Conservation (phyloP, 257 asterid species). For the Nicotiana attenuata region DNA sequence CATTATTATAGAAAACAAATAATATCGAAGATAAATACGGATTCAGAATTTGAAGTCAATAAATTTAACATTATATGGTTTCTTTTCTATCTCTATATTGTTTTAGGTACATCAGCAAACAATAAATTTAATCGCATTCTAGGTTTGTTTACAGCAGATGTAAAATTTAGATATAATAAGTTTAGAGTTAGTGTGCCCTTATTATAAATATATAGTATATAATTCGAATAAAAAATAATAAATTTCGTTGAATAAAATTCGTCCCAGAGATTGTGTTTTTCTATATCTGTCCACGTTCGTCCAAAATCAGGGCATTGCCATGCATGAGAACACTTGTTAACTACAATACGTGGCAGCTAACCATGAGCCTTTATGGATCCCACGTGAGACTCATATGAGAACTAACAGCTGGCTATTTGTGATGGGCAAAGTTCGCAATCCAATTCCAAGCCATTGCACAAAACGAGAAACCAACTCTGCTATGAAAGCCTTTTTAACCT, state of each 20-base stretch:
- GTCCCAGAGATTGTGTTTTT: not conserved
- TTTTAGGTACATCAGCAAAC: no score
- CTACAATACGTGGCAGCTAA: constrained; percentile 5
- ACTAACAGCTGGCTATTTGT: not conserved
- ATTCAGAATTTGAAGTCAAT: no score
- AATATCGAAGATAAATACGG: no score
- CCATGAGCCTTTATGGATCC: not conserved
- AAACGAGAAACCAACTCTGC: constrained; percentile 2
- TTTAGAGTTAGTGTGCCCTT: no score
- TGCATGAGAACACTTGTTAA: constrained; percentile 17
- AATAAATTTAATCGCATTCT: no score
- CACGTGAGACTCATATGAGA: not conserved
- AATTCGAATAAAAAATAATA: no score
- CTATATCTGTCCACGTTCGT: not conserved
- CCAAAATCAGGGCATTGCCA: not conserved
- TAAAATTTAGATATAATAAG: no score
- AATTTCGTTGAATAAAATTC: not conserved
- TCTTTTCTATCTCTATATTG: no score
- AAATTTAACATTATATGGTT: no score
- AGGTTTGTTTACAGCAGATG: no score
- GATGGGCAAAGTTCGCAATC: not conserved
- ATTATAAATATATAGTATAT: no score
- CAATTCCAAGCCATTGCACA: not conserved
- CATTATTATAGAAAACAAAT: no score
- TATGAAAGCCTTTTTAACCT: not conserved